Evolutionary conservation across 1,284 basidiomycete species (phyloP), one percentile per base, ranked within the genome.

Genomic region (Thecaphora thlaspeos): DNA sequence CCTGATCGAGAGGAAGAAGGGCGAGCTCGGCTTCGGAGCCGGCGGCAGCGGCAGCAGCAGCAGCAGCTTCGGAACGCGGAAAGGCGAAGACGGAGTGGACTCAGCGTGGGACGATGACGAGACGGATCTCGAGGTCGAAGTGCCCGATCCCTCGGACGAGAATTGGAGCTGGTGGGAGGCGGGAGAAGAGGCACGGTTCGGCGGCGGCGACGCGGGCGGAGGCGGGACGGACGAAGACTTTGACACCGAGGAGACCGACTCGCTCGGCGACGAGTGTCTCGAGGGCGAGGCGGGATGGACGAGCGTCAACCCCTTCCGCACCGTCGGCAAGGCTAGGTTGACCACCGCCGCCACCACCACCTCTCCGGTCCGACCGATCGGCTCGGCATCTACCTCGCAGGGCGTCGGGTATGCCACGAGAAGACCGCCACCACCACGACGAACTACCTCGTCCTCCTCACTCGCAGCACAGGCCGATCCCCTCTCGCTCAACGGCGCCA

Each of bases 1-100:
- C 66, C 65, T 81, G 21, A 46, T 71, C 38, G 40, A 47, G 37
- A 49, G 54, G 18, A 51, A 53, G 37, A 62, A 55, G 51, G 55
- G 48, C 12, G 32, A 49, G 5, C 40, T 57, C 30, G 55, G 55
- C 17, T 36, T 65, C 9, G 38, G 36, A 18, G 49, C 37, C n/a
- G 43, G 48, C 37, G 55, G 55, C 3, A 48, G 46, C 5, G 53
- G 49, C 38, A 45, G 46, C 30, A 56, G 53, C 36, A 49, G 49
- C 26, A 51, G 42, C 41, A n/a, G n/a, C n/a, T n/a, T n/a, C n/a
- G n/a, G n/a, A n/a, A n/a, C n/a, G n/a, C n/a, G n/a, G n/a, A n/a
- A n/a, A n/a, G 32, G 32, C 32, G 32, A 14, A 8, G 32, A 18
- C 18, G 11, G 30, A 39, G 14, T 48, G 38, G 11, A 23, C 7